Percentiles rank a stretch among this genome's conserved stretches.
These are phyloP conservation scores for Psilocybe cubensis DNA, from an alignment of 768 basidiomycete genomes.

Conservation along the genomic window DNA sequence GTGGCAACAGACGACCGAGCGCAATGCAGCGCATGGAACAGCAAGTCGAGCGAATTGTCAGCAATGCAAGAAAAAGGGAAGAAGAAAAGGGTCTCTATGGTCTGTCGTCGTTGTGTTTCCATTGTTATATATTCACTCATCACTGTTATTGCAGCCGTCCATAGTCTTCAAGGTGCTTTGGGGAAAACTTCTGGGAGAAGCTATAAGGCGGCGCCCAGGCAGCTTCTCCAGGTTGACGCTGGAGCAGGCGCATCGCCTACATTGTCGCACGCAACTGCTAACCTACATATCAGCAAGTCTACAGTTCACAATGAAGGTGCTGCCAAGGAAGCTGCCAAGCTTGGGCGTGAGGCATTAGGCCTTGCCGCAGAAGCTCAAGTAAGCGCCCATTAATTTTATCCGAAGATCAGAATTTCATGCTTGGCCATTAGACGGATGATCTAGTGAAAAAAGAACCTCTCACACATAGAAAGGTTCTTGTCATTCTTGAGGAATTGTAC, in stretches of 20 bases:
- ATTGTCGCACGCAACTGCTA: conserved; percentile 47
- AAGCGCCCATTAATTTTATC: conserved; percentile 18
- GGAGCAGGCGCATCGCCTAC: conserved; percentile 46
- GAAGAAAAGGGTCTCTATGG: conserved; percentile 79
- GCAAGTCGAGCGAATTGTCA: conserved; percentile 96
- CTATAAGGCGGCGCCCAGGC: conserved; percentile 95
- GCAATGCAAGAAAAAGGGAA: conserved; percentile 83
- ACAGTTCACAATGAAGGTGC: conserved; percentile 54
- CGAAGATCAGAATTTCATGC: background rate
- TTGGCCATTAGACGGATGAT: conserved; percentile 53
- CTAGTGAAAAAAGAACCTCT: conserved; percentile 74
- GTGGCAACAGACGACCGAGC: conserved; percentile 70
- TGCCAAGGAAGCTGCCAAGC: conserved; percentile 73
- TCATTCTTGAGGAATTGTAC: conserved; percentile 83
- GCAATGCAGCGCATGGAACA: conserved; percentile 94
- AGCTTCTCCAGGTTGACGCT: conserved; percentile 87
- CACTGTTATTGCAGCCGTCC: conserved; percentile 49
- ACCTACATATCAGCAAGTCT: conserved; percentile 59
- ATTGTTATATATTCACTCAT: background rate
- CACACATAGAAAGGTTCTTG: conserved; percentile 75
- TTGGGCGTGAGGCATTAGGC: conserved; percentile 75
- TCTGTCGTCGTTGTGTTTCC: conserved; percentile 24
- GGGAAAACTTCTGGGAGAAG: conserved; percentile 94
- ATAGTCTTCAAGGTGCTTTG: conserved; percentile 89
- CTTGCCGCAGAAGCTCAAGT: conserved; percentile 61